These are phyloP conservation scores for Lepidopterella palustris DNA, from an alignment of 495 filamentous ascomycete species.

Conservation along the genomic window DNA sequence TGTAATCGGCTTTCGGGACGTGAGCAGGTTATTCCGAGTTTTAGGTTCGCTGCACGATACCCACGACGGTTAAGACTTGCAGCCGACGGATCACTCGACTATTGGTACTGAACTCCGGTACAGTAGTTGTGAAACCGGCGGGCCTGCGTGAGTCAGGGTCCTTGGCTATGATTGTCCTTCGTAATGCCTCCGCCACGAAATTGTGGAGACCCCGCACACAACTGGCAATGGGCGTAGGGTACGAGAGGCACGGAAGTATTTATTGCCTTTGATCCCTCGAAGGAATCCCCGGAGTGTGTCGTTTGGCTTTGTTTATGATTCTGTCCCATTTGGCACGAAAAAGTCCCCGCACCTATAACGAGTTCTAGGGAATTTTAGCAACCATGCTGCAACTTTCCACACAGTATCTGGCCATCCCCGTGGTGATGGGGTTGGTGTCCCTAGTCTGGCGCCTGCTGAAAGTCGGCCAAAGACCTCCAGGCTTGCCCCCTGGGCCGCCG, in stretches of 20 bases:
- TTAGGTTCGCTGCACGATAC: too few species aligned
- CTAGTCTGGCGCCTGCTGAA: slow-evolving; percentile 12
- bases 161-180: too few species aligned
- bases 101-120: background rate
- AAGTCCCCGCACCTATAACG: background rate
- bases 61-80: too few species aligned
- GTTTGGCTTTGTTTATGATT: background rate
- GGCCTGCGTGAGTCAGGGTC: background rate
- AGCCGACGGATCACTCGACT: too few species aligned
- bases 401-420: background rate
- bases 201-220: background rate
- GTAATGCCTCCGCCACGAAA: background rate
- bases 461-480: slow-evolving; percentile 32
- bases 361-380: background rate
- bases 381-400: background rate
- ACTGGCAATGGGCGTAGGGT: background rate
- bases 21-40: background rate
- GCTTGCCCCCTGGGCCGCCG: slow-evolving; percentile 38
- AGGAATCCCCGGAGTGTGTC: background rate
- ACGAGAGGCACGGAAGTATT: background rate
- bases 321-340: background rate
- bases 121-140: too few species aligned
- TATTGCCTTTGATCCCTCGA: background rate
- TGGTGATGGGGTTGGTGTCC: background rate
- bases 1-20: too few species aligned